Evolutionary conservation across 306 rosid species (phyloP), one percentile per base, ranked within the genome.

Genomic region (Trichosanthes cucumerina): DNA sequence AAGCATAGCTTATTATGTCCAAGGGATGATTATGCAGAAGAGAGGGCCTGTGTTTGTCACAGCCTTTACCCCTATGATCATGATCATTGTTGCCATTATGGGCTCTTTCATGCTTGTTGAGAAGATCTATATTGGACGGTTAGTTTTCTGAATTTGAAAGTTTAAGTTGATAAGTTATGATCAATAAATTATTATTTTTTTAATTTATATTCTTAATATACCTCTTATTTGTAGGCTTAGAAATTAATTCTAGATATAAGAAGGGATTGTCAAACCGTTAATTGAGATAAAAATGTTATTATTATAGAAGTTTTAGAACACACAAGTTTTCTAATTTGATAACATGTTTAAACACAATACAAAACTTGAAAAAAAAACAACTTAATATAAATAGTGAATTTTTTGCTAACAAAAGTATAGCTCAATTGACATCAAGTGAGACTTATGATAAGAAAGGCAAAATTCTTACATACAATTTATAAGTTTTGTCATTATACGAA

Each of bases 31-130:
- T 15, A 89, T 88, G 92, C 81, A 89, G 84, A 89, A 87, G 76
- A 89, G 89, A 84, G 99, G 99, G 5, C 99, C 97, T 1, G 99
- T 95, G 57, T 95, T 95, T n/a, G 97, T 84, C 9, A 92, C 99
- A 3, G 95, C 99, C 77, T 95, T 95, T 72, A 92, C 97, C 83
- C 99, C 99, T 79, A 81, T 95, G 69, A 92, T 91, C 92, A 92
- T 92, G 97, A 91, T 95, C 84, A 89, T 95, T 39, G 97, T 90
- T 1, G 97, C 97, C 2, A 70, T 88, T 46, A 90, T 95, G 89
- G 99, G 93, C 6, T 86, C 97, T 70, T 87, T 95, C 84, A 89
- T 95, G 79, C 93, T 95, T 8, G 91, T 96, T 2, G 97, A 95
- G 74, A 86, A 89, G 24, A 85, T 91, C 47, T 91, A 92, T 76